Evolutionary conservation across 108 stramenopile genomes (phyloP).

Genomic region (Pelagomonas calceolata): DNA sequence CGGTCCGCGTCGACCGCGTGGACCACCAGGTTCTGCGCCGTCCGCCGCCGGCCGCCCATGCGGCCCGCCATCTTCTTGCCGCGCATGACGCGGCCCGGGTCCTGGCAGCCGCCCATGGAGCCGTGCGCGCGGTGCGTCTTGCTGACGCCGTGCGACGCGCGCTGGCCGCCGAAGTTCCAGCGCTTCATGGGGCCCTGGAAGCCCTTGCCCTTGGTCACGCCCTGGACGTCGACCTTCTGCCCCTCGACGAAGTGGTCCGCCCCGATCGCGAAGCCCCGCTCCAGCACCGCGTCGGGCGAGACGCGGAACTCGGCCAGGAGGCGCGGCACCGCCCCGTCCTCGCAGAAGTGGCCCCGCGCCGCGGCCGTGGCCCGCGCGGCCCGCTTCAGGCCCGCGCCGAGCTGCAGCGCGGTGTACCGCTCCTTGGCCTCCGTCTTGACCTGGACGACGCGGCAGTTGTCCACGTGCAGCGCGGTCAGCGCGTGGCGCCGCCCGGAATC

Average conservation of each 20-base stretch:
- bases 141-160: conserved; percentile 85
- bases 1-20: conserved; percentile 83
- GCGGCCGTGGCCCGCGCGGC: conserved; percentile 67
- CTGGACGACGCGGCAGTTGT: conserved; percentile 76
- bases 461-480: conserved; percentile 78
- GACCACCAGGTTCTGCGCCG: conserved; percentile 74
- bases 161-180: conserved; percentile 82
- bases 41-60: conserved; percentile 75
- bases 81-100: conserved; percentile 91
- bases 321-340: conserved; percentile 12
- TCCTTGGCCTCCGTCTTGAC: conserved; percentile 62
- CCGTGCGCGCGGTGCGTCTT: conserved; percentile 77
- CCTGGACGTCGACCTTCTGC: conserved; percentile 85
- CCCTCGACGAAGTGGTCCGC: conserved; percentile 95
- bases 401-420: conserved; percentile 73
- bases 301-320: conserved; percentile 41
- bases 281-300: conserved; percentile 52
- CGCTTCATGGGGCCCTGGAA: conserved; percentile 95
- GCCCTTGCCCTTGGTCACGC: conserved; percentile 88
- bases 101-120: conserved; percentile 73
- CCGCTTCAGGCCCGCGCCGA: conserved; percentile 90
- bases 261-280: conserved; percentile 62
- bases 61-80: conserved; percentile 98
- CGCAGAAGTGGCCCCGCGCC: conserved; percentile 15
- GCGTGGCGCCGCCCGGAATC: conserved; percentile 86